Percentiles rank a stretch among this genome's conserved stretches.
Evolutionary conservation across 2,329 filamentous ascomycete genomes (phyloP).

Genomic region (Arthrinium puccinioides): DNA sequence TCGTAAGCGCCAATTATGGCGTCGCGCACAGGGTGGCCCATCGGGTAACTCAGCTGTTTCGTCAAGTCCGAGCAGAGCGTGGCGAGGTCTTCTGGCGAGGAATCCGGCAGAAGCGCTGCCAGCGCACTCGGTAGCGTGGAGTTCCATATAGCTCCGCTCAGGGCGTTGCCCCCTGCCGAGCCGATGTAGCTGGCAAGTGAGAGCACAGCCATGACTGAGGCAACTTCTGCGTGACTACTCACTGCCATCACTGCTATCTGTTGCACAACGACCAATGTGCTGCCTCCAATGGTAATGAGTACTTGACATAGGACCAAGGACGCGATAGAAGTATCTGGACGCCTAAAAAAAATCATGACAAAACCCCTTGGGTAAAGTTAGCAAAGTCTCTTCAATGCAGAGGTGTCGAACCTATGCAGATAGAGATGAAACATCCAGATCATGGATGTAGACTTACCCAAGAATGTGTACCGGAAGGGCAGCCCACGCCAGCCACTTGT

Average conservation of each 20-base stretch:
- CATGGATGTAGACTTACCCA: too few relatives aligned
- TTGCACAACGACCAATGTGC: slow-evolving; percentile 48
- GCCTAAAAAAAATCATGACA: slow-evolving; percentile 51
- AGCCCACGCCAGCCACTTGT: slow-evolving; percentile 40
- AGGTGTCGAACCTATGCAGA: too few relatives aligned
- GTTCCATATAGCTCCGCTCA: slow-evolving; percentile 38
- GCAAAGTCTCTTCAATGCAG: too few relatives aligned
- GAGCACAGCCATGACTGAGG: slow-evolving; percentile 38
- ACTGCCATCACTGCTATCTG: slow-evolving; percentile 55
- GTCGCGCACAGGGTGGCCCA: slow-evolving; percentile 22
- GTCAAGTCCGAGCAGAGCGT: slow-evolving; percentile 23
- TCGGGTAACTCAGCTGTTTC: slow-evolving; percentile 25
- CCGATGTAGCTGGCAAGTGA: slow-evolving; percentile 28
- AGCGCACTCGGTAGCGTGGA: slow-evolving; percentile 25
- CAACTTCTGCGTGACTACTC: slow-evolving; percentile 45
- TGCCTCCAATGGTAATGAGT: slow-evolving; percentile 47
- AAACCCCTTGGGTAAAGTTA: slow-evolving; percentile 40
- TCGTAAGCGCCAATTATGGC: slow-evolving; percentile 27
- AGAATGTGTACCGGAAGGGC: slow-evolving; percentile 46
- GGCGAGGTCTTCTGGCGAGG: slow-evolving; percentile 15
- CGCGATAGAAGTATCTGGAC: slow-evolving; percentile 38
- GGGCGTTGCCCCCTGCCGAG: slow-evolving; percentile 31
- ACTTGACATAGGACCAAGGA: slow-evolving; percentile 54
- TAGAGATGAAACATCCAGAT: too few relatives aligned
- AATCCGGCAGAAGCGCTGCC: slow-evolving; percentile 16